Percentiles rank a stretch among this genome's conserved stretches.
phyloP scores from a whole-genome alignment of 805 yeast species.

The Saturnispora sanitii region DNA sequence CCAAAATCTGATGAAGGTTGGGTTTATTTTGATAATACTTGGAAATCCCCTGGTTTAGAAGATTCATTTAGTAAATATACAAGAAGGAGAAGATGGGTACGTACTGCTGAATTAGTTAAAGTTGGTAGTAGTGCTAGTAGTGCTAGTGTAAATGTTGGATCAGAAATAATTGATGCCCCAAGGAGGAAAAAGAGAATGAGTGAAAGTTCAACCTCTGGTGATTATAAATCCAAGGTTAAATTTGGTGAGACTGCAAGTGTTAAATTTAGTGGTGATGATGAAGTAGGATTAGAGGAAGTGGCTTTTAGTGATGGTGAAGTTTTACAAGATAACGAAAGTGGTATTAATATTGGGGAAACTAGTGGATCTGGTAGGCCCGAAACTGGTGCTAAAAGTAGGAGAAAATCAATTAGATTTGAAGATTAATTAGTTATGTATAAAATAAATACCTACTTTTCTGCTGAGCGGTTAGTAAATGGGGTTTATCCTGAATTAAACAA shows the following conservation, averaged over 20 bases:
- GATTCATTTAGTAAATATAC: constrained; percentile 87
- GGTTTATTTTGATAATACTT: constrained; percentile 82
- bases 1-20: constrained; percentile 79
- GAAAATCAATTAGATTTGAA: constrained; percentile 4
- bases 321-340: neutral
- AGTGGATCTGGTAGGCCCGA: neutral
- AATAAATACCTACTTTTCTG: neutral
- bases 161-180: too few species aligned
- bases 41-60: constrained; percentile 86
- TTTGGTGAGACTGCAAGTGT: constrained; percentile 1
- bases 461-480: too few species aligned
- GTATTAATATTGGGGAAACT: neutral
- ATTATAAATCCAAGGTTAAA: constrained; percentile 1
- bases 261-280: neutral
- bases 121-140: constrained; percentile 3
- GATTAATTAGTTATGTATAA: neutral
- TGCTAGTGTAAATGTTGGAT: neutral
- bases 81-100: constrained; percentile 89
- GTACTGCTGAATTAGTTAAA: constrained; percentile 79
- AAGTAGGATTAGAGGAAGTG: neutral
- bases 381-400: neutral
- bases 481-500: too few species aligned
- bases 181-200: too few species aligned
- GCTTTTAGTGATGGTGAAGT: neutral
- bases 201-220: too few species aligned